Conservation (phyloP, 768 basidiomycete genomes). For the Suillus weaverae region DNA sequence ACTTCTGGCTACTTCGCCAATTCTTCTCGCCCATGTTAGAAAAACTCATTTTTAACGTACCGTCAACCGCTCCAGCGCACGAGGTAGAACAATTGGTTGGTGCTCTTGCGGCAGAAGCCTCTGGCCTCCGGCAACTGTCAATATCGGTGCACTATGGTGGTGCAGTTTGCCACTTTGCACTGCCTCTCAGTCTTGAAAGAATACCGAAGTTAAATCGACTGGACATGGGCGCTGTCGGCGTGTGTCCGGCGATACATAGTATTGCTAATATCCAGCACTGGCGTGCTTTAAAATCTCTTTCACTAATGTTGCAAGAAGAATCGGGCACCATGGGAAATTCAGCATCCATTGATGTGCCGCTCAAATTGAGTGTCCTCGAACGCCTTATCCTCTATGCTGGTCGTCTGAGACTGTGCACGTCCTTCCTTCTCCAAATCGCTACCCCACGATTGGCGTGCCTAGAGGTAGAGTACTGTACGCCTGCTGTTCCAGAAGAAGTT, state of each 20-base stretch:
- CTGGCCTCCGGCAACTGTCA: neutral
- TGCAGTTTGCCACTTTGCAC: neutral
- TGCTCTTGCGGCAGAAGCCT: neutral
- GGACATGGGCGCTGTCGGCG: neutral
- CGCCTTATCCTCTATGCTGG: neutral
- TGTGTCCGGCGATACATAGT: neutral
- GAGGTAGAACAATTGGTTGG: neutral
- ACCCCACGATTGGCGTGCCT: neutral
- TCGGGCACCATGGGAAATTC: neutral
- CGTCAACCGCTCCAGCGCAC: too few relatives aligned
- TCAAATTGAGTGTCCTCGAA: neutral
- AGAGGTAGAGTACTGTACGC: neutral
- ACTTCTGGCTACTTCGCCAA: neutral
- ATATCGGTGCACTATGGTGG: neutral
- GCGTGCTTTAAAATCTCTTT: neutral
- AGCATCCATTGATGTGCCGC: neutral
- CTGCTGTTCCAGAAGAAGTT: neutral
- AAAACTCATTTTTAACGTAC: neutral
- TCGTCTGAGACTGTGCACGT: neutral
- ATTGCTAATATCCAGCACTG: neutral
- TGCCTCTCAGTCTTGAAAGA: neutral
- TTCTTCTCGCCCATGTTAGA: neutral
- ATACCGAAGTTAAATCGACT: neutral
- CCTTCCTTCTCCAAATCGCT: neutral
- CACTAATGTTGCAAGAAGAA: neutral